Evolutionary conservation across 345 rosid genomes (phyloP), one percentile per base, ranked within the genome.

Genomic region (Boechera retrofracta): DNA sequence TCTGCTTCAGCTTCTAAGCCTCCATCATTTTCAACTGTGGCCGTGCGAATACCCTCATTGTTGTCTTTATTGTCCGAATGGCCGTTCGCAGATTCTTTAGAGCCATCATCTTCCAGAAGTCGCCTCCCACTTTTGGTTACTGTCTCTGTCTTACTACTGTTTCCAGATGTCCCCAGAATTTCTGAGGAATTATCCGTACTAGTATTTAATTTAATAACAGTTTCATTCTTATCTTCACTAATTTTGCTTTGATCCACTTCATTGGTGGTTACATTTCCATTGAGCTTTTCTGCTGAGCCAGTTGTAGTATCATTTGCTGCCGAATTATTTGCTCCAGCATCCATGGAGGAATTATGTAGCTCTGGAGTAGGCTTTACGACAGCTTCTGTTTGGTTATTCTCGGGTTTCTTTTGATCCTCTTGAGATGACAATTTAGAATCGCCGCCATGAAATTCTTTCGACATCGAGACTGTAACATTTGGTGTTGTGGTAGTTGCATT

Each of bases 1-100:
- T 89, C 99, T 41, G 99, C 99, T 53, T 93, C 97, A 49, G 81
- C 97, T 79, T 89, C 99, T 79, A 96, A 83, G 15, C 68, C 80
- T 80, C 87, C 94, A 54, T 84, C 91, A 74, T 96, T 96, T 81
- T 93, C 92, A 71, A 86, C 98, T 80, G 95, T 89, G 67, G 94
- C 91, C 55, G 57, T 85, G 31, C 64, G 85, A 79, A 21, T 80
- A 72, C 83, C 83, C 67, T 82, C 91, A 63, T 45, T 59, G 58
- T 80, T 74, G 63, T 74, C 80, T 72, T 80, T 79, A 36, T 88
- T 81, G 65, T 84, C 87, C 53, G 91, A 84, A 72, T 78, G 69
- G 73, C 81, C 78, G 63, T 84, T 86, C 28, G 67, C 85, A 24
- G 83, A 86, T 60, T 69, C 84, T 78, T 83, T 83, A 10, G 87